Evolutionary conservation across 1,284 basidiomycete species (phyloP), one percentile per base, ranked within the genome.

Genomic region (Schizopora paradoxa): DNA sequence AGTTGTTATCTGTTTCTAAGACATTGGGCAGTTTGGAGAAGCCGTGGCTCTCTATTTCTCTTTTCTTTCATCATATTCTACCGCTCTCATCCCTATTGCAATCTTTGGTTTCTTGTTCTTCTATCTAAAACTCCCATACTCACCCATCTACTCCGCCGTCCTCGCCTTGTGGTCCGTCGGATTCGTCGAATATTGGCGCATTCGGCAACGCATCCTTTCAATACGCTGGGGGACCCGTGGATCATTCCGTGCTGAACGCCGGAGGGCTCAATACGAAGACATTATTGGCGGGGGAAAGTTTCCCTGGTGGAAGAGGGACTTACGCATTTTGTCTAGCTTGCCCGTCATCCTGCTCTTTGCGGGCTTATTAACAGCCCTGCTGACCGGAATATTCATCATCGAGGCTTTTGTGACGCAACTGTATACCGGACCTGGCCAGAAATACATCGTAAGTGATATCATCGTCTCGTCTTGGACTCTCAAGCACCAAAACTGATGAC

Each of bases 101-200:
- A 61, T 61, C 2, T 65, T 84, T 16, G 87, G 87, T 0, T 55
- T 79, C 21, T 40, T 71, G 10, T 78, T 76, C 57, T 85, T 77
- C 64, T 75, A 81, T 62, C 73, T 82, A 60, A 76, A 77, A 14
- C 74, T 73, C 6, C 75, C 79, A 0, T 95, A 91, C 62, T 85
- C 86, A 2, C 76, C 85, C 3, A 49, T 79, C n/a, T 95, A 92
- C 62, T 91, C 90, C 0, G 66, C 75, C 39, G 64, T 86, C 14
- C 68, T 94, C 31, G 76, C 82, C 4, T 51, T 92, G 6, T 97
- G 92, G 87, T 82, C 86, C 0, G 72, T 89, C 39, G 62, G 75
- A n/a, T 93, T 93, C 56, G 82, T 92, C 49, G 91, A 96, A 60
- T 82, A 79, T 67, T 97, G 93, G 93, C 76, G 85, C 22, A 76